phyloP scores from a whole-genome alignment of 192 early-diverging fungal genomes.

The Ambispora gerdemannii region DNA sequence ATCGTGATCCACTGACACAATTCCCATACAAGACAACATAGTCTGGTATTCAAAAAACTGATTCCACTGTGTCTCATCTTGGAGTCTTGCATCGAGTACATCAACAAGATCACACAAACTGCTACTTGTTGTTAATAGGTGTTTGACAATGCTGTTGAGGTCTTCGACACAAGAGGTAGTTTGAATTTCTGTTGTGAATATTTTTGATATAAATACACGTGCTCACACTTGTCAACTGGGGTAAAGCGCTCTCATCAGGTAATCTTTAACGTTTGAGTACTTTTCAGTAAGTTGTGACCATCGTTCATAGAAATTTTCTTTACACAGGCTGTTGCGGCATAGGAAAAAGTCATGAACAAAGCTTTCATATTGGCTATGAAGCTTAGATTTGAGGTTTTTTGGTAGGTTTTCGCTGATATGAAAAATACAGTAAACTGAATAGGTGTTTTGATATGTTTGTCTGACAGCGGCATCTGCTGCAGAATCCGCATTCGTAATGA shows the following conservation, averaged over 20 bases:
- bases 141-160: not conserved
- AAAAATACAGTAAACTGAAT: not conserved
- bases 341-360: not conserved
- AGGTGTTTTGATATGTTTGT: not conserved
- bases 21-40: not conserved
- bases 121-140: not conserved
- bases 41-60: slow-evolving; percentile 5
- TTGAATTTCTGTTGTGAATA: not conserved
- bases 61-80: not conserved
- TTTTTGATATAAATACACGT: not conserved
- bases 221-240: not conserved
- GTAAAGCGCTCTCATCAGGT: not conserved
- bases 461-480: not conserved
- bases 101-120: not conserved
- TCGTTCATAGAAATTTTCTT: too few species aligned
- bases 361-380: not conserved
- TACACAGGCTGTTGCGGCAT: not conserved
- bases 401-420: not conserved
- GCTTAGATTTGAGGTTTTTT: not conserved
- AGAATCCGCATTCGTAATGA: too few species aligned
- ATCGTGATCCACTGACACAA: not conserved
- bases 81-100: not conserved
- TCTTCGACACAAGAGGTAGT: not conserved
- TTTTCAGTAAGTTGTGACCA: not conserved
- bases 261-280: not conserved